These are phyloP conservation scores for Nakazawaea holstii DNA, from an alignment of 805 yeast genomes.

Conservation along the genomic window DNA sequence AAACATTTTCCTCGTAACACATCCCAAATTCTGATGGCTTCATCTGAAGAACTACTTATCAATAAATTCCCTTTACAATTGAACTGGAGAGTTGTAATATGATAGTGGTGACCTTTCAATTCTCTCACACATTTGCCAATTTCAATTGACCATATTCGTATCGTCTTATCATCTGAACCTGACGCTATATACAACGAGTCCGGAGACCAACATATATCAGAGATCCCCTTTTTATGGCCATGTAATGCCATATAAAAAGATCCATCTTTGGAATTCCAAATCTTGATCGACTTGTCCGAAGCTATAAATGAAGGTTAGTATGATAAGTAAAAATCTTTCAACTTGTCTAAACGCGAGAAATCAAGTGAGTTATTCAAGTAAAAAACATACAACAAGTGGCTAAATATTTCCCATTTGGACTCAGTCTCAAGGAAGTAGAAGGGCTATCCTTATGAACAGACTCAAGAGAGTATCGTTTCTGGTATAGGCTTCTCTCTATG, in stretches of 20 bases:
- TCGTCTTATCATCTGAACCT: constrained; percentile 80
- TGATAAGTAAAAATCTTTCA: not conserved
- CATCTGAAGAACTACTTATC: constrained; percentile 84
- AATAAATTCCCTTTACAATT: constrained; percentile 72
- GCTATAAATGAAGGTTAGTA: constrained; percentile 20
- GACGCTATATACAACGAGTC: constrained; percentile 70
- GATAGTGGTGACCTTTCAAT: constrained; percentile 78
- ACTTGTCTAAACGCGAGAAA: not conserved
- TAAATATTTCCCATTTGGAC: constrained; percentile 53
- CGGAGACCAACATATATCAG: constrained; percentile 76
- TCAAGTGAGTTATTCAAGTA: not conserved
- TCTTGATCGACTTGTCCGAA: constrained; percentile 51
- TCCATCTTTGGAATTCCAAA: constrained; percentile 46
- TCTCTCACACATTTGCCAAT: constrained; percentile 44
- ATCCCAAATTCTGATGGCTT: constrained; percentile 90
- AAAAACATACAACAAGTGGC: constrained; percentile 40
- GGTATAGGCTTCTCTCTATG: not conserved
- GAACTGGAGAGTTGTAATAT: constrained; percentile 68
- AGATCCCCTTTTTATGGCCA: constrained; percentile 70
- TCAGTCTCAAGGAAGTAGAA: constrained; percentile 46
- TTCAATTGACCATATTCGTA: constrained; percentile 63
- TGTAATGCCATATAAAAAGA: constrained; percentile 25
- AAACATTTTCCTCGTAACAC: constrained; percentile 60
- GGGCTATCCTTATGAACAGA: constrained; percentile 14
- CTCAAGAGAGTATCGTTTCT: constrained; percentile 3